Evolutionary conservation across 164 flowering plant species (phyloP), one percentile per base, ranked within the genome.

Genomic region (Warburgia ugandensis): DNA sequence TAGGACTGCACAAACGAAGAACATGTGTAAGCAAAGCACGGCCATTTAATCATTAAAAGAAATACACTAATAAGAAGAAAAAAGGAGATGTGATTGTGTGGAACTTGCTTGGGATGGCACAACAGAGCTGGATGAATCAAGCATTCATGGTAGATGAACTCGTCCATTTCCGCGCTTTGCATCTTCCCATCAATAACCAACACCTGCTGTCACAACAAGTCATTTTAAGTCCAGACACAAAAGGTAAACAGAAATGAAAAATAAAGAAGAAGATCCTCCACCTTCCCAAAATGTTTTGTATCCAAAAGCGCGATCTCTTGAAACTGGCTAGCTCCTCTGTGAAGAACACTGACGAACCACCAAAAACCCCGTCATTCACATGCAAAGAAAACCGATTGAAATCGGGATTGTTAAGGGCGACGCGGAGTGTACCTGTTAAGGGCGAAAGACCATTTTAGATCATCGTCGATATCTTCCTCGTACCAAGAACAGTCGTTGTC

Each of bases 131-230:
- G 96, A 47, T 86, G 96, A 51, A 86, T 77, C 59, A 86, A 69
- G 59, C 81, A 84, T 61, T 86, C 96, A 62, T 86, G 96, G 54
- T 86, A 86, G 29, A 86, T 74, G 57, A 81, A 84, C 45, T 86
- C 96, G 58, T 86, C 96, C 6, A 36, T 52, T 56, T 86, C 92
- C 27, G 96, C 87, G 64, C 96, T 86, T 54, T 86, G 96, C 92
- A 86, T 81, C 71, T 86, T 86, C 36, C 96, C 96, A 75, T 86
- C 96, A 60, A 86, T 76, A 65, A 86, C 76, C 73, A 86, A 61
- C 8, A 63, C 86, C 95, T 86, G 25, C 42, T n/a, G n/a, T n/a
- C n/a, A n/a, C n/a, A n/a, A n/a, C n/a, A n/a, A n/a, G n/a, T n/a
- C n/a, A n/a, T n/a, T n/a, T n/a, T n/a, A n/a, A n/a, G n/a, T n/a